Conservation (phyloP, 495 filamentous ascomycete species). For the Clohesyomyces aquaticus region DNA sequence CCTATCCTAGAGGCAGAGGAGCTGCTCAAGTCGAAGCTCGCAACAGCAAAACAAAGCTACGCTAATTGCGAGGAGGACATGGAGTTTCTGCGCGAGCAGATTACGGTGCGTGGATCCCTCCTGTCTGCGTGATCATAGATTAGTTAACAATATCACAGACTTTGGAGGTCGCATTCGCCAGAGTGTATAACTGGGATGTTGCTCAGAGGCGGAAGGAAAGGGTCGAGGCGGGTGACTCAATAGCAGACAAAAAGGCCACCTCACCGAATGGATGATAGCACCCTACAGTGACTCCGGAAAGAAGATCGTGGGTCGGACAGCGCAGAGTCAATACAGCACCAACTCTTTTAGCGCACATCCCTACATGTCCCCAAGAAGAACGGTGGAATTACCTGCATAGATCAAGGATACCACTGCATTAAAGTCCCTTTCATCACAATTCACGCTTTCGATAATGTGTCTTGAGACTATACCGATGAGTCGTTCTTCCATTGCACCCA, state of each 20-base stretch:
- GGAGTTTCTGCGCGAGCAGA: slow-evolving; percentile 94
- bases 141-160: slow-evolving; percentile 60
- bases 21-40: slow-evolving; percentile 76
- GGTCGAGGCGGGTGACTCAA: slow-evolving; percentile 11
- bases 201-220: slow-evolving; percentile 88
- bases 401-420: no score
- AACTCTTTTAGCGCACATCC: no score
- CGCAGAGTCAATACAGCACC: no score
- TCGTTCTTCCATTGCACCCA: no score
- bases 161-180: slow-evolving; percentile 90
- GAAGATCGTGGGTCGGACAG: no score
- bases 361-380: no score
- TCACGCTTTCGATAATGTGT: no score
- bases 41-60: slow-evolving; percentile 76
- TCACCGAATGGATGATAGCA: slow-evolving; percentile 2
- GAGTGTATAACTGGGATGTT: slow-evolving; percentile 98
- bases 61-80: slow-evolving; percentile 91
- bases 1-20: slow-evolving; percentile 82
- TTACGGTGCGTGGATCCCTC: slow-evolving; percentile 65
- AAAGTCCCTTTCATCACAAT: no score
- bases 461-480: no score
- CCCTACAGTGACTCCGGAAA: not conserved
- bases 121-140: not conserved
- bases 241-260: slow-evolving; percentile 6
- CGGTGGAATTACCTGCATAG: no score